Evolutionary conservation across 768 basidiomycete species (phyloP).

Genomic region (Boletellus emodensis): DNA sequence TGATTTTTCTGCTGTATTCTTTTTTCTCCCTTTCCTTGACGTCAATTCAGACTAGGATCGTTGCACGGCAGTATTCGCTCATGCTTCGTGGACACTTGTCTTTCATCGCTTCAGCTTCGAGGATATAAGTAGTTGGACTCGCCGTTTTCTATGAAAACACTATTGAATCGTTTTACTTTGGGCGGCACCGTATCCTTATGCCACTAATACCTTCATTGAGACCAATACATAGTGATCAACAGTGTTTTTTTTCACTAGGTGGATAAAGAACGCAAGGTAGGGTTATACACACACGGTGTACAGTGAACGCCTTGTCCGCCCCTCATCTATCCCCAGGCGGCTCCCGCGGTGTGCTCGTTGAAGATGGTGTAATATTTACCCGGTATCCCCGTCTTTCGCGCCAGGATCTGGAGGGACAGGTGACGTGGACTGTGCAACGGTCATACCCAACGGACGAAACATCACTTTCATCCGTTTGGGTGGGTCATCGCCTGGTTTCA

Average conservation of each 20-base stretch:
- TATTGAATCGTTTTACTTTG: background rate
- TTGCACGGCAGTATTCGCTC: too few species aligned
- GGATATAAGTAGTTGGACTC: too few species aligned
- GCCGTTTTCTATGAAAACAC: background rate
- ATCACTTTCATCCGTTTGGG: constrained; percentile 75
- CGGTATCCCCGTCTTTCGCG: constrained; percentile 72
- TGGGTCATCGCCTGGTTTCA: constrained; percentile 39
- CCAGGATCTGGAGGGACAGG: constrained; percentile 57
- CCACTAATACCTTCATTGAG: constrained; percentile 1
- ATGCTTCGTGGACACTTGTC: too few species aligned
- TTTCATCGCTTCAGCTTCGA: too few species aligned
- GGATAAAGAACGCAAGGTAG: constrained; percentile 7
- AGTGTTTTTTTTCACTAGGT: background rate
- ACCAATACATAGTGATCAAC: constrained; percentile 7
- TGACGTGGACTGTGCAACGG: constrained; percentile 32
- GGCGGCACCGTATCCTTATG: constrained; percentile 1
- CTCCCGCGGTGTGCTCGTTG: background rate
- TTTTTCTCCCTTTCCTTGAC: too few species aligned
- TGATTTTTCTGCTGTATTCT: constrained; percentile 3
- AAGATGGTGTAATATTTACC: constrained; percentile 35
- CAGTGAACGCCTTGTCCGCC: background rate
- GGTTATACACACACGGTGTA: constrained; percentile 10
- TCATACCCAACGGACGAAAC: constrained; percentile 41
- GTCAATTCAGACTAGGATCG: too few species aligned
- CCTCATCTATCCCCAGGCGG: constrained; percentile 36